phyloP scores from a whole-genome alignment of 345 rosid species.

The Gossypium ekmanianum region DNA sequence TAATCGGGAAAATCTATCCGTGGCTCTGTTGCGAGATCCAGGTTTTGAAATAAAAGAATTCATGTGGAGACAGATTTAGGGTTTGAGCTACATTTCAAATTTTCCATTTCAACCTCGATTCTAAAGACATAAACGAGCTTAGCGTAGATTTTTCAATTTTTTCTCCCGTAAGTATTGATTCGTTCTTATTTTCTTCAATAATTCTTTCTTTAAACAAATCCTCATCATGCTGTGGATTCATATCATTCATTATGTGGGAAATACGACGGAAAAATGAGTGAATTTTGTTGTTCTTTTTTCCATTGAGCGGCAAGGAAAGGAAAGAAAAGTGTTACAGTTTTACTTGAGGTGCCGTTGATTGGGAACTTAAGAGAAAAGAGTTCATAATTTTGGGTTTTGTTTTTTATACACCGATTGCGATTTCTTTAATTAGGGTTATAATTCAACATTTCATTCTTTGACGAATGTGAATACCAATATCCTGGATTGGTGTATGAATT shows the following conservation, averaged over 20 bases:
- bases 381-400: background rate
- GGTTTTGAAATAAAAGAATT: conserved; percentile 10
- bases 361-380: background rate
- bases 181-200: background rate
- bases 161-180: background rate
- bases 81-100: conserved; percentile 3
- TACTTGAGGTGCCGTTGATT: background rate
- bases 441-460: background rate
- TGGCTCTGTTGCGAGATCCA: conserved; percentile 13
- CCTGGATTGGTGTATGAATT: background rate
- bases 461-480: background rate
- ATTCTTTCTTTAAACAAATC: background rate
- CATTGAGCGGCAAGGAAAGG: background rate
- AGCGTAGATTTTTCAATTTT: background rate
- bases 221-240: background rate
- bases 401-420: background rate
- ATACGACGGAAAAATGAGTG: background rate
- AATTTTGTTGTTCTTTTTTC: background rate
- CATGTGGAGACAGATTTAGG: conserved; percentile 8
- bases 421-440: background rate
- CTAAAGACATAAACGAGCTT: background rate
- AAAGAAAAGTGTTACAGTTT: background rate
- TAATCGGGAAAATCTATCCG: background rate
- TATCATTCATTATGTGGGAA: background rate
- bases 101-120: background rate